These are phyloP conservation scores for Protomyces gravidus DNA, from an alignment of 1,139 yeast species.

Conservation along the genomic window DNA sequence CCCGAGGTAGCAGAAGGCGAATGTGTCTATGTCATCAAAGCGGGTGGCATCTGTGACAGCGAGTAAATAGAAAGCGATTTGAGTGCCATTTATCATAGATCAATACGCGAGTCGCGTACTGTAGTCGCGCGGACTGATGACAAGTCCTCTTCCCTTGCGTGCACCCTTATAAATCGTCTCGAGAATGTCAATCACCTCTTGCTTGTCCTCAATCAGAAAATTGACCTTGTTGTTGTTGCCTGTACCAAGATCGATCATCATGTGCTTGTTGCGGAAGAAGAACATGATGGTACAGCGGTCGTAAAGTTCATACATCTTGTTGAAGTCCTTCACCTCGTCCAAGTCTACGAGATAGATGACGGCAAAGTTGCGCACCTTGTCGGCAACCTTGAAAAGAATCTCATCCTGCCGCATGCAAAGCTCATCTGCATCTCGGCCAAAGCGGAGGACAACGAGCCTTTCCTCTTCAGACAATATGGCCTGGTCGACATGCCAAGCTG, in stretches of 20 bases:
- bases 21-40: conserved; percentile 29
- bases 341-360: conserved; percentile 77
- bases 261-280: conserved; percentile 58
- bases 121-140: conserved; percentile 63
- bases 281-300: conserved; percentile 8
- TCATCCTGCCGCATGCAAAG: conserved; percentile 93
- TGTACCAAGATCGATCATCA: conserved; percentile 90
- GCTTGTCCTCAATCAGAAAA: conserved; percentile 71
- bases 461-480: conserved; percentile 85
- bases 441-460: conserved; percentile 77
- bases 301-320: conserved; percentile 40
- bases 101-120: conserved; percentile 39
- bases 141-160: conserved; percentile 85
- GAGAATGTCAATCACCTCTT: conserved; percentile 83
- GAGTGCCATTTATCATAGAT: not conserved
- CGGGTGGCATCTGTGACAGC: conserved; percentile 29
- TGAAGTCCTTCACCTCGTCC: conserved; percentile 84
- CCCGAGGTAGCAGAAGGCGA: conserved; percentile 51
- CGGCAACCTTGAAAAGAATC: conserved; percentile 69
- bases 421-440: conserved; percentile 70
- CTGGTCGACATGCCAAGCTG: conserved; percentile 97
- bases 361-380: conserved; percentile 81
- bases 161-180: conserved; percentile 92
- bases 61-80: no score
- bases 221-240: conserved; percentile 94